These are phyloP conservation scores for Beauveria brongniartii DNA, from an alignment of 2,329 filamentous ascomycete species.

Conservation along the genomic window DNA sequence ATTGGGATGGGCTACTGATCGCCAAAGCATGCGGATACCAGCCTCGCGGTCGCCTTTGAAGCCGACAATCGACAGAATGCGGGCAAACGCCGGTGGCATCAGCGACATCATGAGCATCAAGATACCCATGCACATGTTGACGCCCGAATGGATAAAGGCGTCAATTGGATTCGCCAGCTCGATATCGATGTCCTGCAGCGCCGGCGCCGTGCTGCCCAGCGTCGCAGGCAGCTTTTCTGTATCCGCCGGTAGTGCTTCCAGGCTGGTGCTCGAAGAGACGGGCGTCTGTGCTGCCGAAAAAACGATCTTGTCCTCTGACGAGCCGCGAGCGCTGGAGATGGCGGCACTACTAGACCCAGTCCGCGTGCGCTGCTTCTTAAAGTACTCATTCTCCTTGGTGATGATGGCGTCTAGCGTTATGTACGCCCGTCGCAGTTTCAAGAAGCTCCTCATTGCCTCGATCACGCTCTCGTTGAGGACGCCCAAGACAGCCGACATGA, in stretches of 20 bases:
- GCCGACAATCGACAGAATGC: conserved; percentile 77
- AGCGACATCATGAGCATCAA: conserved; percentile 83
- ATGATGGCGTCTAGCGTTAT: conserved; percentile 73
- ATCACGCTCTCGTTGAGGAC: conserved; percentile 90
- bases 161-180: conserved; percentile 58
- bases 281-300: conserved; percentile 22
- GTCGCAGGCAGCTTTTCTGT: conserved; percentile 27
- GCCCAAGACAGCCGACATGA: conserved; percentile 82
- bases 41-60: conserved; percentile 82
- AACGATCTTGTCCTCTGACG: conserved; percentile 15
- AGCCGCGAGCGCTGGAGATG: neutral
- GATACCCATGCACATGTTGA: conserved; percentile 83
- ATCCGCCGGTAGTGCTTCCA: conserved; percentile 32
- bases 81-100: conserved; percentile 84
- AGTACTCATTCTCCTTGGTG: conserved; percentile 51
- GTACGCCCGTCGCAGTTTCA: conserved; percentile 85
- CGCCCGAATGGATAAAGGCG: conserved; percentile 80
- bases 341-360: conserved; percentile 16
- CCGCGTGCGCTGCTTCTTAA: conserved; percentile 27
- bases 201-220: neutral
- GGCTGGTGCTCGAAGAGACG: neutral
- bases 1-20: conserved; percentile 75
- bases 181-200: conserved; percentile 8
- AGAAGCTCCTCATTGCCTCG: conserved; percentile 85
- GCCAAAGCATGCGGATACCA: conserved; percentile 83